Base-by-base conservation (phyloP, 805 yeast genomes). In the Monosporozyma solicola region DNA sequence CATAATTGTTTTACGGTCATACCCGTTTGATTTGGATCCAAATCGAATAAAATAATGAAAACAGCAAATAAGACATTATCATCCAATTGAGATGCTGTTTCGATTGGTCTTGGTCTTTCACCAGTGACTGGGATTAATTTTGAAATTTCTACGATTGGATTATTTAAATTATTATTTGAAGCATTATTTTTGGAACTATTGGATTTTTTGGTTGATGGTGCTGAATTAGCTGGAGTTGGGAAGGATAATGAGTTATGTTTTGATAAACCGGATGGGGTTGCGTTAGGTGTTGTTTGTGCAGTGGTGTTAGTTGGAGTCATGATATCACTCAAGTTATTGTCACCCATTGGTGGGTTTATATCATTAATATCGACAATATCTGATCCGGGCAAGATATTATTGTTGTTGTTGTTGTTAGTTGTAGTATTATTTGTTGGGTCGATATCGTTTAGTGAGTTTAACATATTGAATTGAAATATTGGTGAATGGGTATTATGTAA, bases 1-100 rank as follows among this genome's bases (percentile, higher is more conserved):
- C 95, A 87, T 54, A 87, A 79, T 65, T 87, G 95, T 64, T 87
- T 87, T 33, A 87, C 95, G n/a, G 95, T 87, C 90, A 87, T 85
- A 58, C 95, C 95, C 55, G 77, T 75, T 50, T 86, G 84, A 51
- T 77, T 78, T 1, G 83, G 70, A 64, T 87, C 95, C 56, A 77
- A 73, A 55, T 84, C 91, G 67, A 72, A 84, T 54, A 87, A 68
- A 49, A 86, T 85, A 53, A 80, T 77, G 63, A 87, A 85, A 52
- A 87, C 87, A 5, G 91, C 90, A 67, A 74, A 81, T 52, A 87
- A 71, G 16, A 87, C 94, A 57, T 83, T 85, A 59, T 86, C 94
- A 53, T 85, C 74, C 25, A 87, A 73, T 20, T 71, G 69, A 10
- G 64, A 49, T 54, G 78, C 72, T 58, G 82, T 82, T 57, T 82